phyloP scores from a whole-genome alignment of 2,329 filamentous ascomycete species.

The Lachnum nothofagi region DNA sequence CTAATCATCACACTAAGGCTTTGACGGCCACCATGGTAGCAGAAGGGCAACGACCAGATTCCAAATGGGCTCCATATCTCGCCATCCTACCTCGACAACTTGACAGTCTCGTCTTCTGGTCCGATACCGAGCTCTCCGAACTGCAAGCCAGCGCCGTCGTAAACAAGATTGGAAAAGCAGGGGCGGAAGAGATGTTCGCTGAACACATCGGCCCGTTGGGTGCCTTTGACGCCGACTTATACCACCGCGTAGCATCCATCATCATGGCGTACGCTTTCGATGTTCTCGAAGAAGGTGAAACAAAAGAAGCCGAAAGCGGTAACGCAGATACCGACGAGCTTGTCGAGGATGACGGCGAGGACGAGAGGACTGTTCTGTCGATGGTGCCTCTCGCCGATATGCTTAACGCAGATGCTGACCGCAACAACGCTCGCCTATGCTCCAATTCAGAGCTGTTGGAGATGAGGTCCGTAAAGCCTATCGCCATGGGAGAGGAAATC shows the following conservation, averaged over 20 bases:
- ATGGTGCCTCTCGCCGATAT: constrained; percentile 70
- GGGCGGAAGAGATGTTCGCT: constrained; percentile 53
- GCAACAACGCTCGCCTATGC: constrained; percentile 52
- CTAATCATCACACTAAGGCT: constrained; percentile 20
- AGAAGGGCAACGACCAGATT: constrained; percentile 20
- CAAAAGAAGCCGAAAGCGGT: constrained; percentile 37
- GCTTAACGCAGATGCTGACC: constrained; percentile 63
- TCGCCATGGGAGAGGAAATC: constrained; percentile 55
- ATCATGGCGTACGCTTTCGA: constrained; percentile 74
- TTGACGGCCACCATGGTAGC: constrained; percentile 23
- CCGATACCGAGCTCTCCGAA: constrained; percentile 51
- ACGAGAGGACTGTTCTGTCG: constrained; percentile 47
- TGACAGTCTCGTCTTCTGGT: constrained; percentile 68
- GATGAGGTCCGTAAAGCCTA: constrained; percentile 57
- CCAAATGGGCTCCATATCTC: constrained; percentile 51
- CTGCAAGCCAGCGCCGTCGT: constrained; percentile 60
- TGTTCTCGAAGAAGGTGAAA: constrained; percentile 36
- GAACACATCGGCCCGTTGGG: constrained; percentile 49
- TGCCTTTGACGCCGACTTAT: constrained; percentile 39
- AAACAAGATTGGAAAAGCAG: constrained; percentile 58
- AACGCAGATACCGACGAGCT: constrained; percentile 45
- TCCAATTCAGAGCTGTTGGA: constrained; percentile 41
- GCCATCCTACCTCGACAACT: constrained; percentile 55
- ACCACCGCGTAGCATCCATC: constrained; percentile 61
- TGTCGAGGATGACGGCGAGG: constrained; percentile 42